Evolutionary conservation across 2,329 filamentous ascomycete genomes (phyloP).

Genomic region (Lithohypha guttulata): DNA sequence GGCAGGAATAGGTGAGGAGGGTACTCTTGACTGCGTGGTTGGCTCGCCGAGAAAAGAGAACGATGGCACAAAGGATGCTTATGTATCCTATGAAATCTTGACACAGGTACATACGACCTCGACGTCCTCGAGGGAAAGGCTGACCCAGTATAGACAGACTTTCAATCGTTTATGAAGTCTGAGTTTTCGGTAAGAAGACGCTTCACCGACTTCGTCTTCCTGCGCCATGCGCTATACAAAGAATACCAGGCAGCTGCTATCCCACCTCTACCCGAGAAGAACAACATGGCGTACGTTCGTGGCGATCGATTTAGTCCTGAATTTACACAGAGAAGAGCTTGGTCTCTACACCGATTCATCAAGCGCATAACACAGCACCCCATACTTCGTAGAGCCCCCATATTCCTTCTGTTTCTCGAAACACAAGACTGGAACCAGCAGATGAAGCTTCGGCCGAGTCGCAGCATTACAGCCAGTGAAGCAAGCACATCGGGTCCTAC

Average conservation of each 20-base stretch:
- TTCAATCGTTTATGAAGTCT: conserved; percentile 79
- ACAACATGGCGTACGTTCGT: conserved; percentile 97
- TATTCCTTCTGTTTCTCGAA: conserved; percentile 85
- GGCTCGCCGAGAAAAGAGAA: conserved; percentile 84
- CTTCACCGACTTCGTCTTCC: conserved; percentile 95
- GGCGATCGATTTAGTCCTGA: conserved; percentile 90
- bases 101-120: conserved; percentile 55
- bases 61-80: conserved; percentile 91
- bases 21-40: conserved; percentile 74
- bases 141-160: conserved; percentile 60
- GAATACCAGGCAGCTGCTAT: conserved; percentile 90
- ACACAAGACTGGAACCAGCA: conserved; percentile 92
- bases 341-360: conserved; percentile 85
- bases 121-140: conserved; percentile 1
- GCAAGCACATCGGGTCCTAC: conserved; percentile 28
- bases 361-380: conserved; percentile 79
- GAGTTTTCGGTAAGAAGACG: conserved; percentile 72
- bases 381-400: conserved; percentile 67
- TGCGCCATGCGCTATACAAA: conserved; percentile 78
- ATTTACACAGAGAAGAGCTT: conserved; percentile 78
- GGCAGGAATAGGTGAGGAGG: conserved; percentile 55
- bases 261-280: conserved; percentile 91
- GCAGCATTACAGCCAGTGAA: conserved; percentile 44
- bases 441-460: conserved; percentile 67
- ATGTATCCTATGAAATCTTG: conserved; percentile 88